Evolutionary conservation across 108 stramenopile species (phyloP).

Genomic region (Conticribra weissflogii): DNA sequence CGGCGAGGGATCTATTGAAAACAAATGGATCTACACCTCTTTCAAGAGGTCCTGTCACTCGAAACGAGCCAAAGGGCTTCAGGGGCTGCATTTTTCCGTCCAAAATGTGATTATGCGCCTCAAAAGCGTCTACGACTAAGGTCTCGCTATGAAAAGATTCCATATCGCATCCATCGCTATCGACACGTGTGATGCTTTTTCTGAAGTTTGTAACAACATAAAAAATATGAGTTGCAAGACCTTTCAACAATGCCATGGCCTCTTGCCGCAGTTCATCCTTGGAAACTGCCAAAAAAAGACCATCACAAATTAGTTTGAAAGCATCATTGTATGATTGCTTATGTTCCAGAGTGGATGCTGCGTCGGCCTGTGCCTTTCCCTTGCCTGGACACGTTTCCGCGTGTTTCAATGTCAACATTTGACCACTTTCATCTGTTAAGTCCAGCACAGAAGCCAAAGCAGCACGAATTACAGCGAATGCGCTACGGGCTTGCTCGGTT

Average conservation of each 20-base stretch:
- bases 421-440: slow-evolving; percentile 20
- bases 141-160: slow-evolving; percentile 13
- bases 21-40: slow-evolving; percentile 52
- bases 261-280: slow-evolving; percentile 39
- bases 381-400: neutral
- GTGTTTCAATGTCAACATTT: neutral
- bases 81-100: slow-evolving; percentile 54
- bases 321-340: slow-evolving; percentile 22
- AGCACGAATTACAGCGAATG: slow-evolving; percentile 58
- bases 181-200: slow-evolving; percentile 51
- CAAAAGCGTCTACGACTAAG: slow-evolving; percentile 22
- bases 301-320: slow-evolving; percentile 58
- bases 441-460: slow-evolving; percentile 57
- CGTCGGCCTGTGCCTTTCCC: slow-evolving; percentile 12
- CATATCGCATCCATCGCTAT: slow-evolving; percentile 64
- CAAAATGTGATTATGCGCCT: slow-evolving; percentile 24
- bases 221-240: slow-evolving; percentile 56
- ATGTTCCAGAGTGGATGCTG: slow-evolving; percentile 4
- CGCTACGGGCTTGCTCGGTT: slow-evolving; percentile 56
- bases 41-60: slow-evolving; percentile 51
- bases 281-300: slow-evolving; percentile 37
- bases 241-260: slow-evolving; percentile 51
- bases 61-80: slow-evolving; percentile 71
- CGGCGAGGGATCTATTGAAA: slow-evolving; percentile 58
- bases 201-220: slow-evolving; percentile 50